Evolutionary conservation across 345 rosid genomes (phyloP).

Genomic region (Psidium friedrichsthalianum): DNA sequence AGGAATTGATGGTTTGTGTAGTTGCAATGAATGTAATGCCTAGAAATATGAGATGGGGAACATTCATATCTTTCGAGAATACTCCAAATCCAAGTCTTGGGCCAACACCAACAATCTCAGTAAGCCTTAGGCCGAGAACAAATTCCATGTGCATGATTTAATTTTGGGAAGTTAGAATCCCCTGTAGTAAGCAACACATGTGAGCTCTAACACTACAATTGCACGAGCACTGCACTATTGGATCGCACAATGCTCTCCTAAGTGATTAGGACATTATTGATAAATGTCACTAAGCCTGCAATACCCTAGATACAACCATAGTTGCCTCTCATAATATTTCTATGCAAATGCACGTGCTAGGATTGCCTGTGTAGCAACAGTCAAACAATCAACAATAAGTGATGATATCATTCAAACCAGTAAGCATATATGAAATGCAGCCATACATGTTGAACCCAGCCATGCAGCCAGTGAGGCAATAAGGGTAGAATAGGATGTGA

Average conservation of each 20-base stretch:
- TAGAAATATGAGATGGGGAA: slow-evolving; percentile 1
- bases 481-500: slow-evolving; percentile 71
- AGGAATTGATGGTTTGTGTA: no score
- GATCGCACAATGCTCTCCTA: no score
- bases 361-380: slow-evolving; percentile 82
- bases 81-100: no score
- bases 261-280: no score
- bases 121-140: slow-evolving; percentile 59
- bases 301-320: slow-evolving; percentile 44
- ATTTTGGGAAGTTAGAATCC: no score
- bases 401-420: slow-evolving; percentile 89
- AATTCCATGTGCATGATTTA: slow-evolving; percentile 47
- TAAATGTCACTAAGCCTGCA: slow-evolving; percentile 5
- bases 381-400: slow-evolving; percentile 86
- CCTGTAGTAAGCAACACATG: no score
- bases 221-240: no score
- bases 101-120: background rate
- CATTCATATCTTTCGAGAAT: no score
- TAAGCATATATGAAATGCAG: slow-evolving; percentile 75
- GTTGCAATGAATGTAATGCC: background rate
- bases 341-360: slow-evolving; percentile 30
- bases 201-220: no score
- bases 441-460: slow-evolving; percentile 69
- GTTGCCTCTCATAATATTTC: slow-evolving; percentile 65
- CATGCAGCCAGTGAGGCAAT: slow-evolving; percentile 72